Evolutionary conservation across 805 yeast genomes (phyloP).

Genomic region (Suhomyces emberorum): DNA sequence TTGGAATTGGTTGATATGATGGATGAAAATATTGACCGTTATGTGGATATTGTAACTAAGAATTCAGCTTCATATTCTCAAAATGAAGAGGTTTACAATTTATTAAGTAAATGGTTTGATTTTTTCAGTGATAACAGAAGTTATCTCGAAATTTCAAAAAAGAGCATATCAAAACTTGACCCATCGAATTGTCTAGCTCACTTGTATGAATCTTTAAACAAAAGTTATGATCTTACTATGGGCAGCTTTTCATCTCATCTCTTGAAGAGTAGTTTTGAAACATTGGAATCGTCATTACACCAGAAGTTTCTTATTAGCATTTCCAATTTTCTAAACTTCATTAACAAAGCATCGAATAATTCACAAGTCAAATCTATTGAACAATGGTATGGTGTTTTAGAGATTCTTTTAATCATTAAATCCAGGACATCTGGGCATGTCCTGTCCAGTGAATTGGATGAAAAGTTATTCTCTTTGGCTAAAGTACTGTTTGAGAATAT

Average conservation of each 20-base stretch:
- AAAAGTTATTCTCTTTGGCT: not conserved
- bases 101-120: conserved; percentile 9
- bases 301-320: conserved; percentile 10
- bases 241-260: conserved; percentile 15
- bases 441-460: not conserved
- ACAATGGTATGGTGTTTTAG: conserved; percentile 13
- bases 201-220: not conserved
- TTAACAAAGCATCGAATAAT: not conserved
- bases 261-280: conserved; percentile 13
- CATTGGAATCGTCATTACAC: conserved; percentile 8
- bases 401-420: conserved; percentile 7
- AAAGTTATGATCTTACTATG: conserved; percentile 3
- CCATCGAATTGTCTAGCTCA: conserved; percentile 6
- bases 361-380: conserved; percentile 1
- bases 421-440: not conserved
- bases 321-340: not conserved
- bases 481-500: not conserved
- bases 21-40: conserved; percentile 26
- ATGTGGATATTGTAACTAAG: conserved; percentile 17
- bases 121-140: conserved; percentile 3
- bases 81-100: not conserved
- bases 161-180: conserved; percentile 2
- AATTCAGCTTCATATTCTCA: conserved; percentile 1
- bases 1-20: conserved; percentile 21
- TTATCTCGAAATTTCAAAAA: conserved; percentile 1